A percentile compares a stretch with the other conserved stretches of the same genome.
Evolutionary conservation across 768 basidiomycete genomes (phyloP).

Genomic region (Solioccasus polychromus): DNA sequence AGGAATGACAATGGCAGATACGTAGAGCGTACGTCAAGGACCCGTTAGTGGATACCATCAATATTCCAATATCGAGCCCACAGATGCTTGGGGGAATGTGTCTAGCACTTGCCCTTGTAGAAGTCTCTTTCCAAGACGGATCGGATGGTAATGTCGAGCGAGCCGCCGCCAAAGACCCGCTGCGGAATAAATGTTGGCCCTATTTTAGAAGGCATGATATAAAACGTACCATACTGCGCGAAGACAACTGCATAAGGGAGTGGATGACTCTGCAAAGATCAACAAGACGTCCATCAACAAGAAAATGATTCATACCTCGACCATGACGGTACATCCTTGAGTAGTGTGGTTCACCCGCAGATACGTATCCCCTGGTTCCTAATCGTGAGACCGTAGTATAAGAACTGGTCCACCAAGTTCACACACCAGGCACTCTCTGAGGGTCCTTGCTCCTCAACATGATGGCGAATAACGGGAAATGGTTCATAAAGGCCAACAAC

Average conservation of each 20-base stretch:
- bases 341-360: conserved; percentile 25
- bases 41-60: conserved; percentile 13
- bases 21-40: conserved; percentile 15
- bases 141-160: conserved; percentile 55
- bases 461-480: conserved; percentile 88
- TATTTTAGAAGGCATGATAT: neutral
- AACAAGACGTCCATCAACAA: neutral
- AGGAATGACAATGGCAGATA: conserved; percentile 29
- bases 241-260: conserved; percentile 51
- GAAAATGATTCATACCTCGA: conserved; percentile 15
- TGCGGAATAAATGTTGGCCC: conserved; percentile 21
- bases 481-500: conserved; percentile 77
- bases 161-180: conserved; percentile 50
- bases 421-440: conserved; percentile 71
- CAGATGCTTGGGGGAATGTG: conserved; percentile 39
- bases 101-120: conserved; percentile 48
- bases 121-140: conserved; percentile 49
- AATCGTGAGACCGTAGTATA: neutral
- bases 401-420: neutral
- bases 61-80: conserved; percentile 1
- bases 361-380: conserved; percentile 27
- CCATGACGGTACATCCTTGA: conserved; percentile 17
- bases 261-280: conserved; percentile 46
- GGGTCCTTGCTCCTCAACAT: conserved; percentile 85
- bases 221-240: conserved; percentile 49